A percentile compares a stretch with the other conserved stretches of the same genome.
Evolutionary conservation across 2,329 filamentous ascomycete genomes (phyloP).

Genomic region (Cordyceps farinosa): DNA sequence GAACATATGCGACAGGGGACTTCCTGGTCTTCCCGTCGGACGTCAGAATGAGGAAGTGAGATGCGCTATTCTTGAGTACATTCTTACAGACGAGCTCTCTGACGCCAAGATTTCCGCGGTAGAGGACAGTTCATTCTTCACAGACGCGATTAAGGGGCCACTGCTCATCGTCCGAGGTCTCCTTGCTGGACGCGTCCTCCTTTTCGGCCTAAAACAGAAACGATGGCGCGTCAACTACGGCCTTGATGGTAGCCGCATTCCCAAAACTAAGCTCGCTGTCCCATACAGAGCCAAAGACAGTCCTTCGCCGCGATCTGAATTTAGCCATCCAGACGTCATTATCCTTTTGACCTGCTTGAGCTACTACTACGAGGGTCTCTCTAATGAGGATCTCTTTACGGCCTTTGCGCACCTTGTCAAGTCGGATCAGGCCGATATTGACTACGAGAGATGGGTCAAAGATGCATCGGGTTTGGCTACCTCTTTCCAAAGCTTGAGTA

Average conservation of each 20-base stretch:
- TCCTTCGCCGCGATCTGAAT: slow-evolving; percentile 54
- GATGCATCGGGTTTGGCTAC: slow-evolving; percentile 31
- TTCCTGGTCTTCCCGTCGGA: slow-evolving; percentile 40
- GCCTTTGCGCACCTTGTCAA: slow-evolving; percentile 35
- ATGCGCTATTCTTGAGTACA: not conserved
- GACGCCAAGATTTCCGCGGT: too few species aligned
- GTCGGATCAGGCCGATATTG: slow-evolving; percentile 46
- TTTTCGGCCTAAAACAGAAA: slow-evolving; percentile 52
- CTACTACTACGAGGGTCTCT: slow-evolving; percentile 56
- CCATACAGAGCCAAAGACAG: slow-evolving; percentile 59
- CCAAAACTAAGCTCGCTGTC: slow-evolving; percentile 48
- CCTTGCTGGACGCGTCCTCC: slow-evolving; percentile 51
- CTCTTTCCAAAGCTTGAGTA: slow-evolving; percentile 39
- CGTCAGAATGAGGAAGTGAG: slow-evolving; percentile 28
- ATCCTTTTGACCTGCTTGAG: slow-evolving; percentile 53
- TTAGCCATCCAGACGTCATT: slow-evolving; percentile 58
- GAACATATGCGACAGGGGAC: slow-evolving; percentile 23
- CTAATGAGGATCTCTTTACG: slow-evolving; percentile 44
- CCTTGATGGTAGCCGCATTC: slow-evolving; percentile 39
- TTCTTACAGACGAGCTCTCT: not conserved
- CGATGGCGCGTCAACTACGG: slow-evolving; percentile 66
- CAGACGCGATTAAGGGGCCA: not conserved
- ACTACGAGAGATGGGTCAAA: slow-evolving; percentile 50
- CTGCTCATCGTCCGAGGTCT: slow-evolving; percentile 48
- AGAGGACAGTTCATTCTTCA: not conserved